Percentiles rank a stretch among this genome's conserved stretches.
These are phyloP conservation scores for Pyrenula aspistea DNA, from an alignment of 495 filamentous ascomycete genomes.

Conservation along the genomic window DNA sequence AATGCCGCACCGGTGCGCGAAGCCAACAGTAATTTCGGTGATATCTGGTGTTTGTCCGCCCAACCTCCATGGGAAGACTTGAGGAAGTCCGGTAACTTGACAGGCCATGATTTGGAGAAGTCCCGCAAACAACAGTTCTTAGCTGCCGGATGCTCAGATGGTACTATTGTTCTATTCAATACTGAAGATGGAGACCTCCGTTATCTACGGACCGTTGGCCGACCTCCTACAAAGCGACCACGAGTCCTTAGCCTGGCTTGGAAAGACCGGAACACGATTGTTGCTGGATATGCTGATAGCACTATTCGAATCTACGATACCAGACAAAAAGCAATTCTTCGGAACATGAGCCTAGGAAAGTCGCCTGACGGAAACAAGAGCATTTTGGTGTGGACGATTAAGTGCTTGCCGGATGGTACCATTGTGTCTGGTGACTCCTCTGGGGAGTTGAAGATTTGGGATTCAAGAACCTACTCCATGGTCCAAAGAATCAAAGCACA, in stretches of 20 bases:
- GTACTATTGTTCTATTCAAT: slow-evolving; percentile 71
- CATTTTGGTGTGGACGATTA: slow-evolving; percentile 85
- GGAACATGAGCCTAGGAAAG: slow-evolving; percentile 74
- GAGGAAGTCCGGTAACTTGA: slow-evolving; percentile 13
- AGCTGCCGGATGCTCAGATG: slow-evolving; percentile 85
- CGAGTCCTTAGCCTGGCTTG: slow-evolving; percentile 83
- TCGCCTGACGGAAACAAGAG: slow-evolving; percentile 69
- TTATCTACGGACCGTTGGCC: slow-evolving; percentile 57
- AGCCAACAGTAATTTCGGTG: slow-evolving; percentile 84
- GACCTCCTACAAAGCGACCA: slow-evolving; percentile 59
- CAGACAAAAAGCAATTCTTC: slow-evolving; percentile 56
- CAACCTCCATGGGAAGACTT: slow-evolving; percentile 51
- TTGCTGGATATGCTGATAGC: slow-evolving; percentile 87
- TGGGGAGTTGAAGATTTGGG: slow-evolving; percentile 85
- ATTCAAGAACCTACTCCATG: slow-evolving; percentile 80
- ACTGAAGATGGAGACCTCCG: slow-evolving; percentile 69
- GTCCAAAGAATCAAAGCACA: slow-evolving; percentile 75
- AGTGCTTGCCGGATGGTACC: slow-evolving; percentile 71
- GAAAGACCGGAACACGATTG: slow-evolving; percentile 67
- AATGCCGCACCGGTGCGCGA: slow-evolving; percentile 64
- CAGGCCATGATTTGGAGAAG: not conserved
- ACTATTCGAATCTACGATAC: slow-evolving; percentile 84
- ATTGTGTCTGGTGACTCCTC: slow-evolving; percentile 93
- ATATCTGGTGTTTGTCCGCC: slow-evolving; percentile 92
- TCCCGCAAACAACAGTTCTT: slow-evolving; percentile 49